Base-by-base conservation (phyloP, 768 basidiomycete genomes). In the Mycena venus region DNA sequence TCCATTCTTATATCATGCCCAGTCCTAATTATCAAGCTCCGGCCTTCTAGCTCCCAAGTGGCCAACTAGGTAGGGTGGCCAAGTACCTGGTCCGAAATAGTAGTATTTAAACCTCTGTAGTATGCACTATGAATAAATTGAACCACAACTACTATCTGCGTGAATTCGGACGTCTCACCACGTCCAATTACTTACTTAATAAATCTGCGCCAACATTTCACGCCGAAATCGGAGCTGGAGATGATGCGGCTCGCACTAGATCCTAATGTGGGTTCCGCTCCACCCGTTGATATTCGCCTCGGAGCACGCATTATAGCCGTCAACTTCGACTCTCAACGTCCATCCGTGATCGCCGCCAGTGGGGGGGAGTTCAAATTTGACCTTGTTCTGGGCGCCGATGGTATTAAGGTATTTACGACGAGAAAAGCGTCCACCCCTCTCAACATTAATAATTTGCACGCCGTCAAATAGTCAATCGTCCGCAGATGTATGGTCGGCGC, bases 211-310 rank as follows among this genome's bases (percentile, higher is more conserved):
- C n/a, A n/a, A n/a, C 71, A 6, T 56, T 65, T n/a, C 63, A 65
- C 71, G 63, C 71, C n/a, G 71, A 72, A 44, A 72, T 72, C 51
- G 71, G 71, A 11, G 71, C 71, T 5, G 71, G 72, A 60, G 31
- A 21, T 74, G 23, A 74, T 64, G 68, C 67, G 44, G 19, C 67
- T 74, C n/a, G 72, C 69, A 2, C 55, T 72, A 8, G 63, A 66
- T 47, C 1, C 23, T 1, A 36, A 32, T 17, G 47, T 29, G 1
- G 23, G 55, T 29, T 23, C 8, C 65, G 11, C 17, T 55, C 53
- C 49, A 15, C 71, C 71, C 29, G 63, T 25, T 25, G n/a, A 3
- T 40, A 72, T 72, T 6, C 62, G 62, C 32, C 62, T 64, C 47
- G 62, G 62, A 14, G 23, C 29, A 3, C 62, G 27, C 19, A 64